Evolutionary conservation across 2,329 filamentous ascomycete genomes (phyloP).

Genomic region (Cordyceps pruinosa): DNA sequence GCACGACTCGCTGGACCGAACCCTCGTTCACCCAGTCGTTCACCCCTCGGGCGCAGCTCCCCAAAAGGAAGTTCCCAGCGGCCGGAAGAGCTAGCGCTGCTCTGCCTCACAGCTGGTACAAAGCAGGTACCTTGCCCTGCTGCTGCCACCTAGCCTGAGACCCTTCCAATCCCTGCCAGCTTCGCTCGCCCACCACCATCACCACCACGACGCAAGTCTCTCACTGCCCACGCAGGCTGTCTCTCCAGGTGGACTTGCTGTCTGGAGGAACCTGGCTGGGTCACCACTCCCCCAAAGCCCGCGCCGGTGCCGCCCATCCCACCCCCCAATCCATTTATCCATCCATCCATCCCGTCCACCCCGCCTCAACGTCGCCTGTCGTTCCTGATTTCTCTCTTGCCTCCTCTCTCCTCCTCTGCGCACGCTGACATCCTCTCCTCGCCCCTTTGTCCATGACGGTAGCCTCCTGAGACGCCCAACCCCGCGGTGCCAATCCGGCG

Average conservation of each 20-base stretch:
- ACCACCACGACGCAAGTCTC: background rate
- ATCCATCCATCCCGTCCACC: conserved; percentile 22
- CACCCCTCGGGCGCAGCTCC: background rate
- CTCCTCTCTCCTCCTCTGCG: conserved; percentile 17
- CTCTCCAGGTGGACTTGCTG: background rate
- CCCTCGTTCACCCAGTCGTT: background rate
- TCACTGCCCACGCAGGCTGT: background rate
- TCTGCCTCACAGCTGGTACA: background rate
- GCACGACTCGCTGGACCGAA: background rate
- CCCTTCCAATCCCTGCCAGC: background rate
- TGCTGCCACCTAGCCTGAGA: background rate
- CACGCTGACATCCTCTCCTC: conserved; percentile 25
- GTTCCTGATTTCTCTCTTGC: conserved; percentile 22
- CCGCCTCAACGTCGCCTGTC: conserved; percentile 25
- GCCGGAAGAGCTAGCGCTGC: background rate
- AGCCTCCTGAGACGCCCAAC: conserved; percentile 25
- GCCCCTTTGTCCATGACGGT: conserved; percentile 29
- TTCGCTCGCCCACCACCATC: background rate
- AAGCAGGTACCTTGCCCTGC: background rate
- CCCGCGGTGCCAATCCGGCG: conserved; percentile 31
- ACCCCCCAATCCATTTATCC: conserved; percentile 17
- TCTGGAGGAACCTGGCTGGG: background rate
- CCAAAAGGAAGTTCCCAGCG: background rate
- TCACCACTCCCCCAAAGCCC: background rate
- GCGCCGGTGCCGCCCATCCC: background rate